Conservation (phyloP, 1,284 basidiomycete species). For the Rhodotorula glutinis region DNA sequence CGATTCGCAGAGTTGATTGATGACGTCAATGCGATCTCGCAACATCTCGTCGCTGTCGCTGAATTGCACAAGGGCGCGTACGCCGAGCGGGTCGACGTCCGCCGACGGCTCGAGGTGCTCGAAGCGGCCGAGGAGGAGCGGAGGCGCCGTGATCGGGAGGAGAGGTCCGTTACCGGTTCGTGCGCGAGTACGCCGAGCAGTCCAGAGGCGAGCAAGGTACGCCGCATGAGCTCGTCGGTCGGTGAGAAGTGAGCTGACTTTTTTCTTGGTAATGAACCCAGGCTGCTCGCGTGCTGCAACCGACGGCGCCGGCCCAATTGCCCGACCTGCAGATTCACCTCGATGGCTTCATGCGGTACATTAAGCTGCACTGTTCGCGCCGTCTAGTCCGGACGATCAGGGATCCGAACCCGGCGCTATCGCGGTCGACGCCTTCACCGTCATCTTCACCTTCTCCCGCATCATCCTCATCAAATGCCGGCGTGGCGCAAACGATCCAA, state of each 20-base stretch:
- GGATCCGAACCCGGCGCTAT: neutral
- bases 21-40: neutral
- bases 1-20: conserved; percentile 3
- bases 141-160: neutral
- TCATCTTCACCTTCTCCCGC: neutral
- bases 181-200: neutral
- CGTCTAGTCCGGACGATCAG: neutral
- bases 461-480: neutral
- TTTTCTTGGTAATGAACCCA: too few relatives aligned
- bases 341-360: conserved; percentile 26
- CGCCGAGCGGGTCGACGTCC: conserved; percentile 11
- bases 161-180: neutral
- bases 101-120: conserved; percentile 2
- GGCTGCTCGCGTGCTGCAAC: neutral
- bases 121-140: conserved; percentile 11
- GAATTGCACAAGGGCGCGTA: conserved; percentile 21
- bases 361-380: conserved; percentile 18
- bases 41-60: conserved; percentile 9
- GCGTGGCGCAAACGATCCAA: neutral
- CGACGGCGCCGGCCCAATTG: conserved; percentile 17
- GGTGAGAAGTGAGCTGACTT: too few relatives aligned
- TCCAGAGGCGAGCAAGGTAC: neutral
- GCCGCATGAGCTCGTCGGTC: too few relatives aligned
- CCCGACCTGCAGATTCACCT: conserved; percentile 15
- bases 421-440: neutral